Percentiles rank a stretch among this genome's conserved stretches.
phyloP scores from a whole-genome alignment of 2,329 filamentous ascomycete species.

The Fusarium pseudograminearum region DNA sequence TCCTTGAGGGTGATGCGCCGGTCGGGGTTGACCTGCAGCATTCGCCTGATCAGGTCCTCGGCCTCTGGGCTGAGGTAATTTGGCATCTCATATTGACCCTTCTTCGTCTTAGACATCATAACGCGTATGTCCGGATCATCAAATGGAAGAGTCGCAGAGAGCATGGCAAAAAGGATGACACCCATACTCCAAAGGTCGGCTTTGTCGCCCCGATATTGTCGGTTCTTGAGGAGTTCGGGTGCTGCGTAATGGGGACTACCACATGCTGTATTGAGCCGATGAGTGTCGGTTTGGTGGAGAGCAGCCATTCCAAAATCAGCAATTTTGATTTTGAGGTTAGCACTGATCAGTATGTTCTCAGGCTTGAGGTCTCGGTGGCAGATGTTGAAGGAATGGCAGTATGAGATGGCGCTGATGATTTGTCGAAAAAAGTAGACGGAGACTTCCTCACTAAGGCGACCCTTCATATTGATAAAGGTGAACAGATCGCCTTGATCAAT shows the following conservation, averaged over 20 bases:
- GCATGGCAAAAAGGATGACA: constrained; percentile 87
- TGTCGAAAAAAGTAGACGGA: constrained; percentile 90
- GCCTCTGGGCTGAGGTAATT: constrained; percentile 74
- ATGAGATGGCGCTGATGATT: constrained; percentile 90
- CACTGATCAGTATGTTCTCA: constrained; percentile 92
- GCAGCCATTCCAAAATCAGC: constrained; percentile 99
- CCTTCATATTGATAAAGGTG: constrained; percentile 81
- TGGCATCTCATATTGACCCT: constrained; percentile 72
- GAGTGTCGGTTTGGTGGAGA: constrained; percentile 81
- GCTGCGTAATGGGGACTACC: constrained; percentile 97
- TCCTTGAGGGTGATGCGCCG: constrained; percentile 81
- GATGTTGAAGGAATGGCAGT: constrained; percentile 94
- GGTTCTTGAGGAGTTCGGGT: constrained; percentile 85
- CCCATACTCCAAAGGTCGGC: constrained; percentile 97
- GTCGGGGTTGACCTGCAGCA: constrained; percentile 82
- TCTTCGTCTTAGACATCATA: constrained; percentile 72
- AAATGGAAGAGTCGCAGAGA: constrained; percentile 88
- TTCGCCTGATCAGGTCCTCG: constrained; percentile 80
- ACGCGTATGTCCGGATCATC: constrained; percentile 72
- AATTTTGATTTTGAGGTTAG: constrained; percentile 83
- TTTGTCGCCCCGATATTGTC: constrained; percentile 83
- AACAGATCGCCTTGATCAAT: constrained; percentile 85
- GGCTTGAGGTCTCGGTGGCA: constrained; percentile 97
- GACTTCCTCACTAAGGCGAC: constrained; percentile 81
- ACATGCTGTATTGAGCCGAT: constrained; percentile 88